Conservation (phyloP, 495 filamentous ascomycete species). For the Talaromyces proteolyticus region DNA sequence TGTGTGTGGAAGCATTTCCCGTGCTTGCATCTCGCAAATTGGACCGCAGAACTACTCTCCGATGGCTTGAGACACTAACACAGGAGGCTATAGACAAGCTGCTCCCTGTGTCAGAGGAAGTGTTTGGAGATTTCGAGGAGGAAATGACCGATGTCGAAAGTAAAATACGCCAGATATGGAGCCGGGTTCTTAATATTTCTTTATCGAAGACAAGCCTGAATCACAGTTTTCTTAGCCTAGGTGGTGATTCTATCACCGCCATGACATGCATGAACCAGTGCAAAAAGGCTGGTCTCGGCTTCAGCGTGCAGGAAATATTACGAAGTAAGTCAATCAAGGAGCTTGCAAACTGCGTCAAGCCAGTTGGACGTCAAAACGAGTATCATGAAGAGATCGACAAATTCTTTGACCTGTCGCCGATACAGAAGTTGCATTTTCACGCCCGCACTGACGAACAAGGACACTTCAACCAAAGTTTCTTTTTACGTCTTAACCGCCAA, state of each 20-base stretch:
- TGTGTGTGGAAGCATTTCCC: constrained; percentile 45
- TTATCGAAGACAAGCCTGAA: constrained; percentile 38
- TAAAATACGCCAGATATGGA: constrained; percentile 38
- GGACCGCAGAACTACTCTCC: constrained; percentile 35
- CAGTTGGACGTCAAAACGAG: constrained; percentile 19
- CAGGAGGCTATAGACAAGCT: constrained; percentile 15
- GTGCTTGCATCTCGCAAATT: constrained; percentile 47
- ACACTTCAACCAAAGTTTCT: constrained; percentile 70
- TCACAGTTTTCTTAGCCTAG: constrained; percentile 57
- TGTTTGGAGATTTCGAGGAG: not conserved
- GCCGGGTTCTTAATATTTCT: constrained; percentile 47
- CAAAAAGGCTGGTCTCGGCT: constrained; percentile 42
- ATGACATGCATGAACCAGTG: constrained; percentile 56
- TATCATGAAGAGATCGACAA: constrained; percentile 38
- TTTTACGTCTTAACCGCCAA: constrained; percentile 48
- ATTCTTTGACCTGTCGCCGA: constrained; percentile 61
- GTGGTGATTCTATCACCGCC: constrained; percentile 65
- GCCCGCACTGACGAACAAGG: constrained; percentile 46
- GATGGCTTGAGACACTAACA: constrained; percentile 28
- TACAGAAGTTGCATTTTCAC: constrained; percentile 66
- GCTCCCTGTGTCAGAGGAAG: not conserved
- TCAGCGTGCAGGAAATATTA: constrained; percentile 49
- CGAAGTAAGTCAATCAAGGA: constrained; percentile 40
- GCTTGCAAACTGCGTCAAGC: constrained; percentile 27
- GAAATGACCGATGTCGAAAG: constrained; percentile 16